Percentiles rank a stretch among this genome's conserved stretches.
These are phyloP conservation scores for Candida sanyiensis DNA, from an alignment of 805 yeast genomes.

Conservation along the genomic window DNA sequence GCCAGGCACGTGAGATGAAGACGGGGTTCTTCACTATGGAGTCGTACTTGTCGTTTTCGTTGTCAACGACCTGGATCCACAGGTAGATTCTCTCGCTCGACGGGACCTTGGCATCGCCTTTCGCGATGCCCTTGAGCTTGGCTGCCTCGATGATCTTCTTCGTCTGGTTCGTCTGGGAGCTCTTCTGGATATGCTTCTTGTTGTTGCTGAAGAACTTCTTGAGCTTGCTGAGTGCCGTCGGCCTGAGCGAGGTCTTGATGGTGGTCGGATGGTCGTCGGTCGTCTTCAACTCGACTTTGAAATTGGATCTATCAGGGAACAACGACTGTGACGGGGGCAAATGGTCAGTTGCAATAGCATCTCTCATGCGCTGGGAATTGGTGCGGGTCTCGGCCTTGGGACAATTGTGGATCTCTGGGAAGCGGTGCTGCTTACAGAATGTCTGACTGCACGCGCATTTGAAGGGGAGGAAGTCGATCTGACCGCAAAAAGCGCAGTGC, in stretches of 20 bases:
- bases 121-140: constrained; percentile 19
- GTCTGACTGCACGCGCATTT: constrained; percentile 22
- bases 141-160: constrained; percentile 21
- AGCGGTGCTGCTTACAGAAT: constrained; percentile 23
- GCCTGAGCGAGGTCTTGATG: constrained; percentile 7
- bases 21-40: constrained; percentile 17
- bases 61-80: constrained; percentile 25
- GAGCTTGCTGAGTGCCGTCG: constrained; percentile 19
- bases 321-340: constrained; percentile 21
- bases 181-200: constrained; percentile 7
- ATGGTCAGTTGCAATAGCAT: constrained; percentile 16
- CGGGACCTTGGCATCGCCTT: constrained; percentile 21
- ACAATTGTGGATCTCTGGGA: constrained; percentile 23
- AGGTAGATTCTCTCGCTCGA: constrained; percentile 18
- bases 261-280: constrained; percentile 16
- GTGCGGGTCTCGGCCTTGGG: neutral
- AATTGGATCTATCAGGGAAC: constrained; percentile 24
- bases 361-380: constrained; percentile 1
- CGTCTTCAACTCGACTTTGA: constrained; percentile 18
- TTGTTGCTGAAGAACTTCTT: constrained; percentile 15
- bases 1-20: constrained; percentile 23
- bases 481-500: constrained; percentile 28
- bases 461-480: constrained; percentile 26
- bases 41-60: constrained; percentile 19
- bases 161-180: constrained; percentile 11